These are phyloP conservation scores for Pseudocercospora vitis DNA, from an alignment of 2,329 filamentous ascomycete species.

Conservation along the genomic window DNA sequence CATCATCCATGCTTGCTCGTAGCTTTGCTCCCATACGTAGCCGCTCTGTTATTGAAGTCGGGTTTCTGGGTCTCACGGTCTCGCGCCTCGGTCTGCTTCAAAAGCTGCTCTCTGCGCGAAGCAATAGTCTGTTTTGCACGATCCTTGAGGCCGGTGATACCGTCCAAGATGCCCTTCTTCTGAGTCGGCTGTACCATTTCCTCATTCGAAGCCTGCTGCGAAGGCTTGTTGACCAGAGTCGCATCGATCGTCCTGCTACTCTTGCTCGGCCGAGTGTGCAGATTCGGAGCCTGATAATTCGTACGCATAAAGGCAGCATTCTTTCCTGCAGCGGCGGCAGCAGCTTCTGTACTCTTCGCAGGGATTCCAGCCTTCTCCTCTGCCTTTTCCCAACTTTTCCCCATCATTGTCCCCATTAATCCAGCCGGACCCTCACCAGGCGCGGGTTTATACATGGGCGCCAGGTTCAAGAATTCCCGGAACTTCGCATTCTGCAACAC, in stretches of 20 bases:
- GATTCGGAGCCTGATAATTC: slow-evolving; percentile 24
- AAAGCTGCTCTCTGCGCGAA: background rate
- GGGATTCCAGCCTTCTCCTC: slow-evolving; percentile 5
- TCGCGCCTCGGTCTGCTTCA: slow-evolving; percentile 11
- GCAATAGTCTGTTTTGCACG: slow-evolving; percentile 10
- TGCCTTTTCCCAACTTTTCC: slow-evolving; percentile 1
- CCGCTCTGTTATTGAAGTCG: slow-evolving; percentile 29
- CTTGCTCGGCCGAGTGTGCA: slow-evolving; percentile 8
- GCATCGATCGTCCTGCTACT: slow-evolving; percentile 22
- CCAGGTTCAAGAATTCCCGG: slow-evolving; percentile 42
- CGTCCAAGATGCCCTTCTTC: slow-evolving; percentile 15
- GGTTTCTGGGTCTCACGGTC: slow-evolving; percentile 19
- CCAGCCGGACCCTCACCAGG: slow-evolving; percentile 13
- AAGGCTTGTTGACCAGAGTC: slow-evolving; percentile 17
- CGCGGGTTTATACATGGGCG: slow-evolving; percentile 36
- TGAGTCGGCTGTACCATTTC: slow-evolving; percentile 27
- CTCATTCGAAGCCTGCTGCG: background rate
- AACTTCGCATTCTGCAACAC: slow-evolving; percentile 41
- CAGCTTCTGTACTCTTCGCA: background rate
- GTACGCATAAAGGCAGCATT: slow-evolving; percentile 26
- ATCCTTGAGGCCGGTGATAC: background rate
- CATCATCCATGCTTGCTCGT: background rate
- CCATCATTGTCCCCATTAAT: slow-evolving; percentile 8
- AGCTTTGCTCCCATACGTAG: slow-evolving; percentile 30
- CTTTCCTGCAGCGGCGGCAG: slow-evolving; percentile 12